Evolutionary conservation across 2,329 filamentous ascomycete species (phyloP), one percentile per base, ranked within the genome.

Genomic region (Periconia sp.): DNA sequence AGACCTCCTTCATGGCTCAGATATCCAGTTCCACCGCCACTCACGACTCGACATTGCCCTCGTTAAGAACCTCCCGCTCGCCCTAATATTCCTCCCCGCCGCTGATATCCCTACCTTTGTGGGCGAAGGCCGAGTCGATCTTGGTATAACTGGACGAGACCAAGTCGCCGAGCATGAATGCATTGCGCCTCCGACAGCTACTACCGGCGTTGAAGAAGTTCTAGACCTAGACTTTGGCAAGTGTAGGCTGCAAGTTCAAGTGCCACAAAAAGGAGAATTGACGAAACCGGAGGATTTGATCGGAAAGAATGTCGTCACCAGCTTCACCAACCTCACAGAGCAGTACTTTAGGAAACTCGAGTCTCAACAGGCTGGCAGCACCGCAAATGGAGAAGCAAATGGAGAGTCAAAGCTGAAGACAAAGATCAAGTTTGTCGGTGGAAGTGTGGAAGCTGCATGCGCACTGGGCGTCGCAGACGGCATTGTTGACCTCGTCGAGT

Each of bases 81-180:
- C 94, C 12, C 88, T 99, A 48, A 86, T 99, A 66, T 99, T 99
- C 78, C 87, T 99, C 18, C 94, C 94, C 21, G 94, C 92, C 25
- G 92, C 91, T 56, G 94, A 99, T 70, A 99, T 99, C 66, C 94
- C 94, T 4, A 96, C 91, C 26, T 97, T 97, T 66, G 92, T 99
- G 34, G 92, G 92, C 43, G 92, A 97, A 74, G 94, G 94, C 45
- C 86, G 87, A 50, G 90, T 96, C 34, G 92, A 96, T 66, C 79
- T 99, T 12, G 94, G 94, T 51, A 99, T 99, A 67, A 97, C 94
- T 0, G 94, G 94, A 36, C 83, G 84, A 62, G 94, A 99, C 68
- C 91, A 96, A 65, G 90, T 97, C 35, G 86, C 87, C 49, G 92
- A 97, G 73, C 89, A 96, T 74, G 89, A 92, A 73, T 85, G 87